These are phyloP conservation scores for Fomes fomentarius DNA, from an alignment of 1,284 basidiomycete genomes.

Conservation along the genomic window DNA sequence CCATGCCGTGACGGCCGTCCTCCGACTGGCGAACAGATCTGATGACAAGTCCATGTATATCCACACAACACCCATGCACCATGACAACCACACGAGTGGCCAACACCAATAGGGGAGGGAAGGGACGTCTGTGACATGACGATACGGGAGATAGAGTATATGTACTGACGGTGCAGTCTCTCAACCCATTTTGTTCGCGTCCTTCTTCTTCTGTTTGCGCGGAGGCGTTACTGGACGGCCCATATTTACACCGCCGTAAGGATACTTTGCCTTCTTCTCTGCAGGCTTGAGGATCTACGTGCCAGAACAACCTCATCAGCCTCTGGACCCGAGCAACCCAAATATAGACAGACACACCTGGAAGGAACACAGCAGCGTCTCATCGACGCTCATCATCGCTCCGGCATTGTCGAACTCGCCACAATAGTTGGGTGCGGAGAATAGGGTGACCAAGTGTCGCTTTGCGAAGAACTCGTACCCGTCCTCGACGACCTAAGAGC, in stretches of 20 bases:
- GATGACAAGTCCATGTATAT: slow-evolving; percentile 25
- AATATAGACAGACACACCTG: slow-evolving; percentile 64
- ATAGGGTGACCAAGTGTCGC: slow-evolving; percentile 94
- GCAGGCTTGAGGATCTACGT: slow-evolving; percentile 95
- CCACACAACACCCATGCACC: slow-evolving; percentile 23
- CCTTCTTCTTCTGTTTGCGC: slow-evolving; percentile 86
- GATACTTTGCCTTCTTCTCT: slow-evolving; percentile 97
- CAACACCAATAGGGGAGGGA: slow-evolving; percentile 27
- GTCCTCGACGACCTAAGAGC: slow-evolving; percentile 89
- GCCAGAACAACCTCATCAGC: slow-evolving; percentile 1
- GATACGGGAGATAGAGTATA: slow-evolving; percentile 23
- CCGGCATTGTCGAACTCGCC: slow-evolving; percentile 99
- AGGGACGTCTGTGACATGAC: slow-evolving; percentile 32
- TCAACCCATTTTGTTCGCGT: slow-evolving; percentile 70
- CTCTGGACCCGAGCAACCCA: not conserved
- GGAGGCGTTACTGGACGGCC: slow-evolving; percentile 80
- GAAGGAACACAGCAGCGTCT: slow-evolving; percentile 98
- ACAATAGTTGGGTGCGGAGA: slow-evolving; percentile 98
- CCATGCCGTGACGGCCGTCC: slow-evolving; percentile 12
- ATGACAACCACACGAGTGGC: slow-evolving; percentile 22
- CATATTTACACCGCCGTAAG: slow-evolving; percentile 81
- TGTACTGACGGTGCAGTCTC: slow-evolving; percentile 34
- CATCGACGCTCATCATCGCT: slow-evolving; percentile 99
- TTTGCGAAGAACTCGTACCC: slow-evolving; percentile 99
- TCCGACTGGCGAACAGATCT: slow-evolving; percentile 16